Base-by-base conservation (phyloP, 2,329 filamentous ascomycete genomes). In the Alternaria atra region DNA sequence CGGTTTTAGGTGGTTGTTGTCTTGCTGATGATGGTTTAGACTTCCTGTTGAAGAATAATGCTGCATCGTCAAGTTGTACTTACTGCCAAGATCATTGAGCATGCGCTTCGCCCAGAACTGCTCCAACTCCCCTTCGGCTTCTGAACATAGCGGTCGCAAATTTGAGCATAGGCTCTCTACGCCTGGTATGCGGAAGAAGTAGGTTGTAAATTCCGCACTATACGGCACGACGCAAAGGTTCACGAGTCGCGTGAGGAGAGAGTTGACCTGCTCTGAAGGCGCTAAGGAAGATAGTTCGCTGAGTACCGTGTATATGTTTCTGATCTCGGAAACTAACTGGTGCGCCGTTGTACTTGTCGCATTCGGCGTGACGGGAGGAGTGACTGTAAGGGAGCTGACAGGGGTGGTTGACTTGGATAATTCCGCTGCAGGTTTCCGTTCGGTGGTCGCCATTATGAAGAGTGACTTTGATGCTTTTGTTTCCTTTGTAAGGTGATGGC, bases 121-220 rank as follows among this genome's bases (percentile, higher is more conserved):
- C 65, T 85, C 84, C 2, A 85, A 72, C 25, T 80, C 74, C 35
- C 76, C 79, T 68, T 86, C 84, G 4, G 82, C 81, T 13, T 69
- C 63, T 4, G 80, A 77, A 63, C 83, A 85, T 15, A 85, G 70
- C 1, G 69, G 46, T 20, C 80, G 78, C 0, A 86, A 70, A 1
- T 75, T 66, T 1, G 77, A 69, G 12, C 81, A 76, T 6, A 84
- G 71, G 0, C 63, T 42, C 6, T 70, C 48, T 12, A 82, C 64
- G 0, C 65, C 65, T 7, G 71, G 63, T 40, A 80, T 73, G 6
- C 56, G 54, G 34, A 83, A 69, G 8, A 78, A 73, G 25, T 68
- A 63, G 5, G 59, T 43, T 2, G 63, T 58, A n/a, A 74, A 63
- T 0, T 67, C 65, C 6, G 70, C 47, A 40, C 64, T 64, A 23